These are phyloP conservation scores for Suillus ampliporus DNA, from an alignment of 768 basidiomycete genomes.

Conservation along the genomic window DNA sequence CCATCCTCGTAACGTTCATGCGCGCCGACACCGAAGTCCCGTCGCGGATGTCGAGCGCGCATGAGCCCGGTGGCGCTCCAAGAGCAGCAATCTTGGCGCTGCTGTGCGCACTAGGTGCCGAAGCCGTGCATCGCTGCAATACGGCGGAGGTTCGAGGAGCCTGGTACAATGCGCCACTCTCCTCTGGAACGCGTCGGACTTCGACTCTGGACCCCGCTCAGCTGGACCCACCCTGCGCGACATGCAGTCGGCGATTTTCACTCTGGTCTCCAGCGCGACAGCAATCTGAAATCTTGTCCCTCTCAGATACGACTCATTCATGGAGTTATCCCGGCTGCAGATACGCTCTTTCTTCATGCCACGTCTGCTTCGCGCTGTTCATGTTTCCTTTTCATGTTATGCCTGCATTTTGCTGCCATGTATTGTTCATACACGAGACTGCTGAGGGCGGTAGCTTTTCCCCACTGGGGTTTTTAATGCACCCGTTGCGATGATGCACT, in stretches of 20 bases:
- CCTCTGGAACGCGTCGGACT: not conserved
- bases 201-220: not conserved
- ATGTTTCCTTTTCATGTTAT: not conserved
- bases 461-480: conserved; percentile 21
- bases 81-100: conserved; percentile 12
- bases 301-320: not conserved
- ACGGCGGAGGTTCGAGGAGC: conserved; percentile 6
- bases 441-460: conserved; percentile 23
- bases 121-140: conserved; percentile 14
- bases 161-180: conserved; percentile 11
- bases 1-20: conserved; percentile 11
- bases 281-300: not conserved
- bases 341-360: not conserved
- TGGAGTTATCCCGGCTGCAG: not conserved
- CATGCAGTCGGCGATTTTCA: not conserved
- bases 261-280: not conserved
- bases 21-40: conserved; percentile 14
- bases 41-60: conserved; percentile 16
- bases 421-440: conserved; percentile 4
- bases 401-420: not conserved
- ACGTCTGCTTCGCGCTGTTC: not conserved
- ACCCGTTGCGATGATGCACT: conserved; percentile 18
- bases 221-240: not conserved
- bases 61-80: conserved; percentile 13
- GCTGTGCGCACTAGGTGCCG: conserved; percentile 11